Base-by-base conservation (phyloP, 2,329 filamentous ascomycete genomes). In the Rutstroemia sp. region DNA sequence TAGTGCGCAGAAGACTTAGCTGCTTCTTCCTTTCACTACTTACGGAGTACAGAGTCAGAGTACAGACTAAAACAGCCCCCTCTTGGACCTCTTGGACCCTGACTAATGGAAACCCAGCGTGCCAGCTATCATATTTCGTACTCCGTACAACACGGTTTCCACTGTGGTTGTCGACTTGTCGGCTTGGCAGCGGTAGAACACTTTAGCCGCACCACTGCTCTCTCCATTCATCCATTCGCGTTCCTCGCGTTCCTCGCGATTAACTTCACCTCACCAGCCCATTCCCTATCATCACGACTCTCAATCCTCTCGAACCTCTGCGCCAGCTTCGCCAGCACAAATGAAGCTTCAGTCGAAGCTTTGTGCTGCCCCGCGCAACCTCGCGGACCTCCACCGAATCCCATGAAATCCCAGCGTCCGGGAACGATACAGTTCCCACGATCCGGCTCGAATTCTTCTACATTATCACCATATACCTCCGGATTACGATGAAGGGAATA, bases 381-480 rank as follows among this genome's bases (percentile, higher is more conserved):
- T 3, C 86, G 72, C 0, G 86, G 84, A 0, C 86, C 86, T 23
- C 82, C 73, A 61, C 84, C 88, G 66, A 92, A 92, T 0, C 86
- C 86, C 47, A 88, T 49, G 25, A 54, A 52, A 48, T 85, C 58
- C 89, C 89, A 0, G 85, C 82, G 37, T 79, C 79, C 74, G 87
- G 89, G 71, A 90, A 87, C 48, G 79, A 71, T 39, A 2, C 19
- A 4, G 25, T 69, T 69, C 88, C 88, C 94, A 23, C 89, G 76
- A 71, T 90, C 87, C 0, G 89, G 89, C 5, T 79, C 74, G 71
- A 90, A 94, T 1, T 80, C 75, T 8, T 87, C 81, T 0, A 82
- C 85, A 58, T 90, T 85, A 0, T 77, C 66, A 1, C 87, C 87
- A 86, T 87, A 91, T 63, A 90, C 45, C 8, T 19, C 30, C 19